Evolutionary conservation across 148 eudicot genomes (phyloP).

Genomic region (Polygonum aviculare): DNA sequence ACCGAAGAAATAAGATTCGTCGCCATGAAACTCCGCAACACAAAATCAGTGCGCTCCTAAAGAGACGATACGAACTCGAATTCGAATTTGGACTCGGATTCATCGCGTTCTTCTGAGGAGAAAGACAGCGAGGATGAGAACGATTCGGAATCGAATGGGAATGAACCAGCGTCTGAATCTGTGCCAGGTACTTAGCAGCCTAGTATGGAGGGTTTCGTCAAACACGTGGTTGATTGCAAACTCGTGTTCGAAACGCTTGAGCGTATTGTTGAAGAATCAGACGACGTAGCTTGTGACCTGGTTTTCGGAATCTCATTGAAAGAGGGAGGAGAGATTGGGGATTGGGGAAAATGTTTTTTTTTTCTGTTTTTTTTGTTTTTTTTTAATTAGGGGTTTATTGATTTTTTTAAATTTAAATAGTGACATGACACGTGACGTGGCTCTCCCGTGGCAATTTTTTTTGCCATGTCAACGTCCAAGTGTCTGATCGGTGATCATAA

Average conservation of each 20-base stretch:
- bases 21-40: slow-evolving; percentile 74
- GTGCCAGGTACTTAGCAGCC: slow-evolving; percentile 47
- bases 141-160: slow-evolving; percentile 13
- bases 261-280: slow-evolving; percentile 68
- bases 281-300: slow-evolving; percentile 75
- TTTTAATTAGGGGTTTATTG: too few species aligned
- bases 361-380: too few species aligned
- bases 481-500: too few species aligned
- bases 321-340: too few species aligned
- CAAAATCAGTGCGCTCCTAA: slow-evolving; percentile 10
- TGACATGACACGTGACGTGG: too few species aligned
- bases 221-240: slow-evolving; percentile 72
- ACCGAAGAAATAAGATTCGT: slow-evolving; percentile 89
- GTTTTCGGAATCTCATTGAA: neutral
- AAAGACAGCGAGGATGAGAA: slow-evolving; percentile 9
- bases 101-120: slow-evolving; percentile 6
- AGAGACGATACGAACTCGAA: slow-evolving; percentile 5
- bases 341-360: too few species aligned
- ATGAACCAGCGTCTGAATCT: slow-evolving; percentile 7
- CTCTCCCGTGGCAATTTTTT: too few species aligned
- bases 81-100: neutral
- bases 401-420: too few species aligned
- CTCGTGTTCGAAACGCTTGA: slow-evolving; percentile 65
- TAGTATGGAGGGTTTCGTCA: slow-evolving; percentile 55
- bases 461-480: too few species aligned